Base-by-base conservation (phyloP, 441 rosid genomes). In the Flueggea neowawraea region DNA sequence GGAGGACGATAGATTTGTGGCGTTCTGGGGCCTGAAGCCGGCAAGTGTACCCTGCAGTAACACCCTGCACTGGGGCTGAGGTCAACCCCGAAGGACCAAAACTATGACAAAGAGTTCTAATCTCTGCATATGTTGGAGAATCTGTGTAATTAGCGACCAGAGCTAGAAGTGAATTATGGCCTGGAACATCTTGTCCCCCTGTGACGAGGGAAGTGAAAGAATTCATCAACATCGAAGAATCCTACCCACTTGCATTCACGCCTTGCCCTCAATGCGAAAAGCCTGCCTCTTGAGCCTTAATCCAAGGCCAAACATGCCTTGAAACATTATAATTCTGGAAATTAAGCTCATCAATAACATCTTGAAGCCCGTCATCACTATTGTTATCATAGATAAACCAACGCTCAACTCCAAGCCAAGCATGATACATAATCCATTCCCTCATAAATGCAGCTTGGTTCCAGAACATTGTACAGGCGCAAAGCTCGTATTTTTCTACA, bases 391-490 rank as follows among this genome's bases (percentile, higher is more conserved):
- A 94, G 63, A 94, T 80, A 73, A 91, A 91, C 99, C 99, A 94
- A 4, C 95, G 87, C 55, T 87, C 86, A 6, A 94, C 86, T 5
- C 99, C 99, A 6, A 94, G 89, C 97, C 97, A 91, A 14, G 89
- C 78, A 68, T 94, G 99, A 70, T 91, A 91, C 75, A 72, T 78
- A 11, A 94, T 77, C 99, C 99, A 94, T 62, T 94, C 97, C 16
- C 78, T 76, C 36, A 94, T 69, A 48, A 80, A 80, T 6, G 95
- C 69, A 12, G 96, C 96, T 74, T 94, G 99, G 76, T 94, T 91
- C 99, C 99, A 91, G n/a, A 86, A 56, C 99, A 94, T 94, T 8
- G 97, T 89, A 55, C 99, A 94, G 45, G 77, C 96, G 62, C 97
- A 91, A 31, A 91, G 87, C 74, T 87, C 91, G 54, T 79, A 78